Percentiles rank a stretch among this genome's conserved stretches.
phyloP scores from a whole-genome alignment of 2,329 filamentous ascomycete species.

The Coccinonectria pachysandricola region DNA sequence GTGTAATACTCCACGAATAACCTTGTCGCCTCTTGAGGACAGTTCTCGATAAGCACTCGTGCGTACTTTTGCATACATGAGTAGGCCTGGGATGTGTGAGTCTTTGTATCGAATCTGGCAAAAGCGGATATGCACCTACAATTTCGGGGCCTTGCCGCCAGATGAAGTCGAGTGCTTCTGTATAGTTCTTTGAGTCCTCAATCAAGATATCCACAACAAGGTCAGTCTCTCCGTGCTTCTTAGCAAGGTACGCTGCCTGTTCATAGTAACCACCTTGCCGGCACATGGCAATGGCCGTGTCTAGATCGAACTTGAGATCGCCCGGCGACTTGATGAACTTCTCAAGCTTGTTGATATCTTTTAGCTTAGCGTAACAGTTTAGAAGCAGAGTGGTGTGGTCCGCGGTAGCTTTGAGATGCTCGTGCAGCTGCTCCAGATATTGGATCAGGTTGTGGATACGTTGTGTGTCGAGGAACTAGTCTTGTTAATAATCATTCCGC shows the following conservation, averaged over 20 bases:
- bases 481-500: slow-evolving; percentile 16
- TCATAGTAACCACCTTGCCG: slow-evolving; percentile 94
- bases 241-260: slow-evolving; percentile 89
- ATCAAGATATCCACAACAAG: slow-evolving; percentile 92
- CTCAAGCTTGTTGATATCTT: slow-evolving; percentile 93
- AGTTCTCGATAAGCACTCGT: slow-evolving; percentile 79
- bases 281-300: slow-evolving; percentile 96
- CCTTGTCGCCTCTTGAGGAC: slow-evolving; percentile 69
- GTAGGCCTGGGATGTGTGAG: slow-evolving; percentile 54
- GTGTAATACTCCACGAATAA: slow-evolving; percentile 95
- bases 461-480: slow-evolving; percentile 86
- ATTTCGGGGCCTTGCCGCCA: slow-evolving; percentile 73
- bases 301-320: slow-evolving; percentile 90
- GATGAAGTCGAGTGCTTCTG: slow-evolving; percentile 82
- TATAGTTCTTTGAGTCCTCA: slow-evolving; percentile 86
- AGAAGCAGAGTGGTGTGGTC: slow-evolving; percentile 91
- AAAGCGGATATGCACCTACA: slow-evolving; percentile 47
- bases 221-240: slow-evolving; percentile 87
- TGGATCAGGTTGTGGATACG: slow-evolving; percentile 95
- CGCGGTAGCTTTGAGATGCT: slow-evolving; percentile 83
- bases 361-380: slow-evolving; percentile 96
- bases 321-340: slow-evolving; percentile 93
- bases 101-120: not conserved
- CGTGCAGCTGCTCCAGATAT: slow-evolving; percentile 91
- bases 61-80: slow-evolving; percentile 91